Evolutionary conservation across 2,329 filamentous ascomycete genomes (phyloP).

Genomic region (Pseudogymnoascus sp.): DNA sequence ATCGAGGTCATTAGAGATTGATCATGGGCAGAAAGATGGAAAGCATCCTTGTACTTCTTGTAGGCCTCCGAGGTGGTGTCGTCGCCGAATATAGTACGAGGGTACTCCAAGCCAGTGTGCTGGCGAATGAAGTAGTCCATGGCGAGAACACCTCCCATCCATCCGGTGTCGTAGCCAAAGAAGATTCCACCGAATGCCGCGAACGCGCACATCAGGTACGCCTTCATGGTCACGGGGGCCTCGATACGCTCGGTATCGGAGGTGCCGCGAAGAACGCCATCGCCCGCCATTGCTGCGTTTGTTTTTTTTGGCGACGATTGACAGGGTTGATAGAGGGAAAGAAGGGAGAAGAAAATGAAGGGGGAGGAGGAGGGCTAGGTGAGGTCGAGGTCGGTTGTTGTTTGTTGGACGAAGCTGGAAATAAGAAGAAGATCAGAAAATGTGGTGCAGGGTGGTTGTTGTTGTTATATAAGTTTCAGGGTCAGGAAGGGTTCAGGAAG

Average conservation of each 20-base stretch:
- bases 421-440: background rate
- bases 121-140: conserved; percentile 36
- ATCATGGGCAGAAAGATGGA: conserved; percentile 35
- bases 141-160: conserved; percentile 55
- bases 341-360: background rate
- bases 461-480: conserved; percentile 3
- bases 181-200: conserved; percentile 54
- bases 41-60: conserved; percentile 15
- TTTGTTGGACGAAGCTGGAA: background rate
- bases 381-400: background rate
- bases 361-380: background rate
- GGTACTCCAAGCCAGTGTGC: conserved; percentile 20
- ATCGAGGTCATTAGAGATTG: conserved; percentile 66
- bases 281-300: conserved; percentile 7
- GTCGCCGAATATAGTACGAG: conserved; percentile 20
- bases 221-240: conserved; percentile 59
- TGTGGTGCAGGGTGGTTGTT: background rate
- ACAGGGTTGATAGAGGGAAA: background rate
- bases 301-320: background rate
- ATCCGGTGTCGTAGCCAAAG: conserved; percentile 64
- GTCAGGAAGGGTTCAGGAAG: background rate
- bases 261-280: conserved; percentile 16
- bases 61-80: conserved; percentile 11
- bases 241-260: conserved; percentile 52
- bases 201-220: conserved; percentile 60